Percentiles rank a stretch among this genome's conserved stretches.
phyloP scores from a whole-genome alignment of 805 yeast genomes.

The Candida corydali region DNA sequence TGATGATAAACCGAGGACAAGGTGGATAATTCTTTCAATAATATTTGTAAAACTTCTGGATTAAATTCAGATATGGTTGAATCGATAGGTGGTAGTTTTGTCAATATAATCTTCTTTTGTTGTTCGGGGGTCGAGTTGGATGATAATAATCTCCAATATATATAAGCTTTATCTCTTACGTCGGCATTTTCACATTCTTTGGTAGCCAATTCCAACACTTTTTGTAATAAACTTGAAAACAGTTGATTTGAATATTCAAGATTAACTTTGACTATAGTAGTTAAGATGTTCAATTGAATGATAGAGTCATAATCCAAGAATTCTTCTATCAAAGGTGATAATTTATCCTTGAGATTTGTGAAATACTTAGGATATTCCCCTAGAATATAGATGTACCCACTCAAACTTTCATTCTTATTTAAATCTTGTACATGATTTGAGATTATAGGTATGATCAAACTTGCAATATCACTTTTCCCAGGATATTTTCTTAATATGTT shows the following conservation, averaged over 20 bases:
- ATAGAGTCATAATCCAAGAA: constrained; percentile 57
- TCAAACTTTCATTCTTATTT: constrained; percentile 47
- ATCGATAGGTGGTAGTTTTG: constrained; percentile 65
- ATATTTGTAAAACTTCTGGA: constrained; percentile 60
- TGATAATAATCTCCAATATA: constrained; percentile 76
- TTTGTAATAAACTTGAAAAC: constrained; percentile 48
- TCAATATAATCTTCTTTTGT: constrained; percentile 52
- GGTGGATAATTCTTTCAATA: constrained; percentile 74
- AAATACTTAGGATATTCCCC: constrained; percentile 69
- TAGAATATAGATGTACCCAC: constrained; percentile 64
- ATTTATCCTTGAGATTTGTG: constrained; percentile 45
- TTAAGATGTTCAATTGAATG: constrained; percentile 57
- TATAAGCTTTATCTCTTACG: constrained; percentile 73
- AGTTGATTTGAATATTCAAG: constrained; percentile 14
- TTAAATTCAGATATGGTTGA: constrained; percentile 71
- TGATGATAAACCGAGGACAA: constrained; percentile 87
- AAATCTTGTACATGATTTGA: constrained; percentile 44
- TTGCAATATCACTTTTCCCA: constrained; percentile 42
- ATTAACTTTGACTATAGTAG: constrained; percentile 58
- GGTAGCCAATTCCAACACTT: constrained; percentile 58
- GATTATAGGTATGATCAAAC: constrained; percentile 54
- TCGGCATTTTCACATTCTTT: constrained; percentile 67
- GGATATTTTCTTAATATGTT: constrained; percentile 67
- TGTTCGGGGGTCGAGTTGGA: constrained; percentile 32
- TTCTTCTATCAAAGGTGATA: constrained; percentile 43